phyloP scores from a whole-genome alignment of 768 basidiomycete genomes.

The Hirschioporus abietinus region DNA sequence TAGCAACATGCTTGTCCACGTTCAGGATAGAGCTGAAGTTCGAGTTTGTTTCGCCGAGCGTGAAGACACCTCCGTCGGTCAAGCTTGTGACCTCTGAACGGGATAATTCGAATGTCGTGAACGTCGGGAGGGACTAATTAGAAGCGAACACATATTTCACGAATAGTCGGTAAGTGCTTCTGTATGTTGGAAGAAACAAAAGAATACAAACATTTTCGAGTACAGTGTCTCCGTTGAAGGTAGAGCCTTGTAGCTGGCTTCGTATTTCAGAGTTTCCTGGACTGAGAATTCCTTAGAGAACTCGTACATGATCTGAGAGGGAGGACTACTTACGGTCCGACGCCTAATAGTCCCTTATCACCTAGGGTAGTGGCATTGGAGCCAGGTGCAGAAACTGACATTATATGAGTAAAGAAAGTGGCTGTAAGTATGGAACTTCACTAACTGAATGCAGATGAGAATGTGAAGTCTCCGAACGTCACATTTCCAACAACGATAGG shows the following conservation, averaged over 20 bases:
- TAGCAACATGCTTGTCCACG: conserved; percentile 8
- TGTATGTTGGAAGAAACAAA: background rate
- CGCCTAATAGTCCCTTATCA: background rate
- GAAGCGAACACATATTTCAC: conserved; percentile 1
- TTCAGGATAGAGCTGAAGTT: conserved; percentile 2
- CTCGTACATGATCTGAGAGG: background rate
- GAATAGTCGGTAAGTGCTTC: too few relatives aligned
- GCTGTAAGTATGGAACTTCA: background rate
- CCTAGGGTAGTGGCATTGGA: background rate
- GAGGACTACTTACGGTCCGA: background rate
- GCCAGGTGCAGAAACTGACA: conserved; percentile 1
- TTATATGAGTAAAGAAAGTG: background rate
- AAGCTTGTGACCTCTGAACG: conserved; percentile 12
- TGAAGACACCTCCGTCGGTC: conserved; percentile 17
- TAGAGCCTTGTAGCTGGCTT: background rate
- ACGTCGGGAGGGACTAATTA: conserved; percentile 8
- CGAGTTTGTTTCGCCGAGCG: conserved; percentile 7
- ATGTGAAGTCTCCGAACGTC: background rate
- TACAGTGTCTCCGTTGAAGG: background rate
- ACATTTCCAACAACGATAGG: background rate
- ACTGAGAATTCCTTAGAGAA: background rate
- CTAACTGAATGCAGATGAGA: background rate
- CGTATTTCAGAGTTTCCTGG: background rate
- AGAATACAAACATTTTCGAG: background rate
- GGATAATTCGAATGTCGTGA: conserved; percentile 14